phyloP scores from a whole-genome alignment of 805 yeast genomes.

The Lachancea nothofagi region DNA sequence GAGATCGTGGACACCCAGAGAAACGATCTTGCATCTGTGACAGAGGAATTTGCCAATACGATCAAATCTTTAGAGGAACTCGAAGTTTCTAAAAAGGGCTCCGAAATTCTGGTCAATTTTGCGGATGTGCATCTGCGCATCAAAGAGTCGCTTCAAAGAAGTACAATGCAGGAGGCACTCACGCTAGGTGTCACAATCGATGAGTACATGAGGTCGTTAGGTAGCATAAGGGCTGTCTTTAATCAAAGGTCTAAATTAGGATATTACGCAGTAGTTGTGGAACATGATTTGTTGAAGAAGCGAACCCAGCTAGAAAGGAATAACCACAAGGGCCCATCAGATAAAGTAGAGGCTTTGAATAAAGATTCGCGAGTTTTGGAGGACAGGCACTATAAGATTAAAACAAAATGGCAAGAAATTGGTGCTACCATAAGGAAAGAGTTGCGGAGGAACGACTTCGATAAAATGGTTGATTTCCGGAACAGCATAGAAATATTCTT shows the following conservation, averaged over 20 bases:
- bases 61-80: slow-evolving; percentile 60
- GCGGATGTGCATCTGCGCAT: slow-evolving; percentile 66
- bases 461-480: slow-evolving; percentile 76
- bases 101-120: slow-evolving; percentile 62
- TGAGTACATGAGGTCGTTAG: slow-evolving; percentile 74
- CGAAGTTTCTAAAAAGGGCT: slow-evolving; percentile 64
- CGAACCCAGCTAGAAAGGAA: slow-evolving; percentile 43
- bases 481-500: slow-evolving; percentile 84
- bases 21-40: slow-evolving; percentile 59
- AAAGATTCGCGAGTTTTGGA: slow-evolving; percentile 56
- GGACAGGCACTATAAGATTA: slow-evolving; percentile 47
- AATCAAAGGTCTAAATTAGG: slow-evolving; percentile 63
- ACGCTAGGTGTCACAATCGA: slow-evolving; percentile 84
- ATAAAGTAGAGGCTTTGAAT: slow-evolving; percentile 52
- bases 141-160: slow-evolving; percentile 68
- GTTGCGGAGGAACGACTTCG: slow-evolving; percentile 60
- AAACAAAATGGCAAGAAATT: slow-evolving; percentile 56
- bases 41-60: slow-evolving; percentile 59
- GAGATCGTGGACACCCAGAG: slow-evolving; percentile 73
- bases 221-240: slow-evolving; percentile 67
- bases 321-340: slow-evolving; percentile 45
- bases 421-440: slow-evolving; percentile 65
- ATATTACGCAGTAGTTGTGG: slow-evolving; percentile 42
- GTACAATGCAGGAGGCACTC: slow-evolving; percentile 76
- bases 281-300: slow-evolving; percentile 44